Evolutionary conservation across 495 filamentous ascomycete species (phyloP).

Genomic region (Hypomontagnella submonticulosa): DNA sequence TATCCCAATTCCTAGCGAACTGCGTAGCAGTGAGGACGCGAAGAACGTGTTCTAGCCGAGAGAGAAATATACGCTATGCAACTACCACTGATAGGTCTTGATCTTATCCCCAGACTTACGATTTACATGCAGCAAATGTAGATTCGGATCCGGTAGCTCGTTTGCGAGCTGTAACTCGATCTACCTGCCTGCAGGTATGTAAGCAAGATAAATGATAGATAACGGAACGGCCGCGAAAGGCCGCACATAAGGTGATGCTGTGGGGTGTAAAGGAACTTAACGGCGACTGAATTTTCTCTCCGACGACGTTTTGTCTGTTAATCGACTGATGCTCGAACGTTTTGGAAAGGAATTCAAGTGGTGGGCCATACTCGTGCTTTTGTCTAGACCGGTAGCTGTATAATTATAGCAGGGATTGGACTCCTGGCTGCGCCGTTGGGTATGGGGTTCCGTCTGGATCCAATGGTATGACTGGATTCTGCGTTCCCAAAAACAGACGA

Average conservation of each 20-base stretch:
- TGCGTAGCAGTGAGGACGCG: constrained; percentile 11
- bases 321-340: constrained; percentile 44
- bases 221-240: too few species aligned
- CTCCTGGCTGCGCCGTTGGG: constrained; percentile 23
- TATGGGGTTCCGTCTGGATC: constrained; percentile 34
- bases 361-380: constrained; percentile 17
- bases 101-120: constrained; percentile 21
- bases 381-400: constrained; percentile 12
- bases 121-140: constrained; percentile 23
- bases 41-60: constrained; percentile 18
- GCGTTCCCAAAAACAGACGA: constrained; percentile 15
- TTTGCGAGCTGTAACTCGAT: constrained; percentile 21
- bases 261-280: constrained; percentile 15
- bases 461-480: constrained; percentile 16
- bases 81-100: constrained; percentile 9
- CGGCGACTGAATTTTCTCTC: constrained; percentile 9
- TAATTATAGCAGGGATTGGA: constrained; percentile 28
- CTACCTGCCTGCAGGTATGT: constrained; percentile 24
- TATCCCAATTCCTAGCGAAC: constrained; percentile 4
- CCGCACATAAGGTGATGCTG: constrained; percentile 16
- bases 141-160: constrained; percentile 11
- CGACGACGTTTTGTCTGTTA: constrained; percentile 17
- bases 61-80: constrained; percentile 7
- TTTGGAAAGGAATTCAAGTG: not conserved
- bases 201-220: constrained; percentile 7